Conservation (phyloP, 306 rosid genomes). For the Casuarina glauca region DNA sequence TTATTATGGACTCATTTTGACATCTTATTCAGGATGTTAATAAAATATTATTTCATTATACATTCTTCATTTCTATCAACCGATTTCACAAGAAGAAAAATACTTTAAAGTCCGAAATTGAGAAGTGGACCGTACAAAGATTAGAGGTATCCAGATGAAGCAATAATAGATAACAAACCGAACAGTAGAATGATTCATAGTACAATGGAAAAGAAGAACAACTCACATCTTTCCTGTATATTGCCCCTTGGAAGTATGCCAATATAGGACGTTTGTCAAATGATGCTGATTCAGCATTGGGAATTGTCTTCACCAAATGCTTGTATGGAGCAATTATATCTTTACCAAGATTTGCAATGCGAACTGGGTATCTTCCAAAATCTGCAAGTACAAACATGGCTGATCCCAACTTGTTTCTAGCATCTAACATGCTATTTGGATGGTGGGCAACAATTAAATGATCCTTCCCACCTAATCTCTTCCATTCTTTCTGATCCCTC, state of each 20-base stretch:
- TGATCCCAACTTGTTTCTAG: constrained; percentile 73
- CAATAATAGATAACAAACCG: neutral
- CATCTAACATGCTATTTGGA: constrained; percentile 87
- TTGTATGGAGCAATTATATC: constrained; percentile 90
- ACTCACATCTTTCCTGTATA: constrained; percentile 97
- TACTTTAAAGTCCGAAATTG: neutral
- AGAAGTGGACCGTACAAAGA: neutral
- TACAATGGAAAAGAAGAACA: constrained; percentile 23
- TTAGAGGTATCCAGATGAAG: neutral
- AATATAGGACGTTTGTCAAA: constrained; percentile 70
- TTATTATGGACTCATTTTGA: neutral
- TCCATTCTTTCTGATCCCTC: constrained; percentile 60
- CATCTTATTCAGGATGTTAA: constrained; percentile 4
- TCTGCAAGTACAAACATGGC: constrained; percentile 93
- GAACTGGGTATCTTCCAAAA: constrained; percentile 88
- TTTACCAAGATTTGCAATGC: constrained; percentile 76
- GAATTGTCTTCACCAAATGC: constrained; percentile 64
- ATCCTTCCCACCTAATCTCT: constrained; percentile 67
- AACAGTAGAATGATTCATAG: neutral
- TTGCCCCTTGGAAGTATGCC: constrained; percentile 83
- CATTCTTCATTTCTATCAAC: neutral
- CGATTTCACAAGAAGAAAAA: neutral
- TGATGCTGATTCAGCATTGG: constrained; percentile 57
- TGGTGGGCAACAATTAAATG: constrained; percentile 89
- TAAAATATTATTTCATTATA: constrained; percentile 10